These are phyloP conservation scores for Keithomyces neogunnii DNA, from an alignment of 2,329 filamentous ascomycete genomes.

Conservation along the genomic window DNA sequence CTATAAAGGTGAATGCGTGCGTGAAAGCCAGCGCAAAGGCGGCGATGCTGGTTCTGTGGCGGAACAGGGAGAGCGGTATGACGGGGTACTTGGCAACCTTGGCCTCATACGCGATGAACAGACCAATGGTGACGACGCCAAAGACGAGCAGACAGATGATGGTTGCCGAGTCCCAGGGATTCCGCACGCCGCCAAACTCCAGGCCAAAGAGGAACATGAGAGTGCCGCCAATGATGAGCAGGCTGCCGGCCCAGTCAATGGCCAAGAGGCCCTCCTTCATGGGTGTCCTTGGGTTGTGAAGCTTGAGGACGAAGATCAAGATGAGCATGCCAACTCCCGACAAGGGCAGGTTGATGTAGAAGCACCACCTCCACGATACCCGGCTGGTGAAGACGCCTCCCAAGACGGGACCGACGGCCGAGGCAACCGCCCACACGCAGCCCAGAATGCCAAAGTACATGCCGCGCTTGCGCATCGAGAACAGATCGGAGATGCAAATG, in stretches of 20 bases:
- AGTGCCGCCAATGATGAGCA: slow-evolving; percentile 63
- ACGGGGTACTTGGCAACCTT: slow-evolving; percentile 68
- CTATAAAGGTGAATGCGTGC: slow-evolving; percentile 72
- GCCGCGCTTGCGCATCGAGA: slow-evolving; percentile 41
- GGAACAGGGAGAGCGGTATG: slow-evolving; percentile 67
- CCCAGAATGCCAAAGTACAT: slow-evolving; percentile 45
- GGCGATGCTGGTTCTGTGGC: slow-evolving; percentile 54
- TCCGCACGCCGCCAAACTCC: slow-evolving; percentile 70
- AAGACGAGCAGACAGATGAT: slow-evolving; percentile 74
- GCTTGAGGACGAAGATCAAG: slow-evolving; percentile 53
- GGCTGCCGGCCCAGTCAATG: slow-evolving; percentile 48
- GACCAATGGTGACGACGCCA: slow-evolving; percentile 49
- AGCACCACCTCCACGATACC: slow-evolving; percentile 62
- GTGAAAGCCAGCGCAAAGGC: slow-evolving; percentile 59
- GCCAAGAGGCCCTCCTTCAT: slow-evolving; percentile 54
- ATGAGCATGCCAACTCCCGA: slow-evolving; percentile 37
- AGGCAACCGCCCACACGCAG: slow-evolving; percentile 57
- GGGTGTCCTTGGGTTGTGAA: slow-evolving; percentile 60
- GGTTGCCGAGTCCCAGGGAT: slow-evolving; percentile 66
- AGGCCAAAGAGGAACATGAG: slow-evolving; percentile 82
- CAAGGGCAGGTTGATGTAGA: slow-evolving; percentile 54
- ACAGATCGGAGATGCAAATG: slow-evolving; percentile 48
- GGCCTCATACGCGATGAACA: slow-evolving; percentile 69
- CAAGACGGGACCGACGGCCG: slow-evolving; percentile 56
- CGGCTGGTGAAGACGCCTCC: slow-evolving; percentile 60